Percentiles rank a stretch among this genome's conserved stretches.
phyloP scores from a whole-genome alignment of 2,329 filamentous ascomycete species.

The Phaeosphaeriaceae sp. region DNA sequence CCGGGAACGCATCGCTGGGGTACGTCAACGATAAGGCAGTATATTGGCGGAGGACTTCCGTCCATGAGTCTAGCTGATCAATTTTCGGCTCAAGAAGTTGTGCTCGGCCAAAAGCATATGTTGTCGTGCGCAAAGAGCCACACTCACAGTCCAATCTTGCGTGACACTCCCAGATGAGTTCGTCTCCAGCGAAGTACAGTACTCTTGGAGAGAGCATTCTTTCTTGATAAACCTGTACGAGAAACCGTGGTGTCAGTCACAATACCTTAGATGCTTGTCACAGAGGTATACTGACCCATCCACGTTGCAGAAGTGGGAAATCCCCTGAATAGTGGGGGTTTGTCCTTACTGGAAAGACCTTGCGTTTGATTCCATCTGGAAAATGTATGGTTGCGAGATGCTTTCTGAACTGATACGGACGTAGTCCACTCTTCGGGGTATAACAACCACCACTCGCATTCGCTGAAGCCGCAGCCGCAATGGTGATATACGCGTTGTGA shows the following conservation, averaged over 20 bases:
- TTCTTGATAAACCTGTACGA: slow-evolving; percentile 11
- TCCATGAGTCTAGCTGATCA: neutral
- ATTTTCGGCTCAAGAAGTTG: too few relatives aligned
- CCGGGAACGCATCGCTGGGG: neutral
- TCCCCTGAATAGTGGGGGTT: neutral
- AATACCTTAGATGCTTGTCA: too few relatives aligned
- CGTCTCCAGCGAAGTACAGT: slow-evolving; percentile 17
- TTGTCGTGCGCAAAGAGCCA: neutral
- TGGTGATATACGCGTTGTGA: neutral
- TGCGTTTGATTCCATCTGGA: neutral
- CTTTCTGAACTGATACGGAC: neutral
- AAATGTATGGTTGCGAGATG: neutral
- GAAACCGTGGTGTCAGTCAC: too few relatives aligned
- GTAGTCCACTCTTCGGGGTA: neutral
- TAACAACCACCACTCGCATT: neutral
- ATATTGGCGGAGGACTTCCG: neutral
- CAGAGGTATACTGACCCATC: slow-evolving; percentile 6
- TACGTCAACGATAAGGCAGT: neutral
- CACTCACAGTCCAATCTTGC: neutral
- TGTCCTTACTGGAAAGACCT: neutral
- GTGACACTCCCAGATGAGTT: slow-evolving; percentile 22
- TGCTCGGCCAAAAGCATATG: too few relatives aligned
- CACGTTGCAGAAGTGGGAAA: slow-evolving; percentile 9
- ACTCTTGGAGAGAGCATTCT: slow-evolving; percentile 18
- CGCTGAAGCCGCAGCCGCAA: neutral